Conservation (phyloP, 2,329 filamentous ascomycete genomes). For the Neurospora sp. region DNA sequence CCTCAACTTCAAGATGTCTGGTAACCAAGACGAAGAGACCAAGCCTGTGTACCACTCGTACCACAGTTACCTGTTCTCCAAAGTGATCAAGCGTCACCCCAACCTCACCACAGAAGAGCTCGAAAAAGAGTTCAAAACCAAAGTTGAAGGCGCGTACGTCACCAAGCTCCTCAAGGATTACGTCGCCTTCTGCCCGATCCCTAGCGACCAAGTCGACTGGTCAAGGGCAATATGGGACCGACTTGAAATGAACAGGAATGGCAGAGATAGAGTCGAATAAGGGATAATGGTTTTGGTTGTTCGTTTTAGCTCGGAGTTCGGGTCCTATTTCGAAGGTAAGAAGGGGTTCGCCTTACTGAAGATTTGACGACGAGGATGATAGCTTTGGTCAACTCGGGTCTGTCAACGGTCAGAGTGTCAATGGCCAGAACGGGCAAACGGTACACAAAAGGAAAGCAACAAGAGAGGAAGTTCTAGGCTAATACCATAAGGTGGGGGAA, state of each 20-base stretch:
- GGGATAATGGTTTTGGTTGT: neutral
- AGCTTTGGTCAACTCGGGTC: neutral
- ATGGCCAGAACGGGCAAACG: neutral
- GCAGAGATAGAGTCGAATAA: neutral
- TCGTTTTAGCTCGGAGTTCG: neutral
- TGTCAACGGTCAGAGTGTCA: neutral
- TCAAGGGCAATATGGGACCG: neutral
- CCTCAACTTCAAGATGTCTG: neutral
- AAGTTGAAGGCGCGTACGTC: neutral
- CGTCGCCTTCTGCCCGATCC: neutral
- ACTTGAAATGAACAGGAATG: neutral
- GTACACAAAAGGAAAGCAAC: neutral
- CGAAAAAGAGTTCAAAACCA: neutral
- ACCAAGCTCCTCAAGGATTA: neutral
- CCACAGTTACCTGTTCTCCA: neutral
- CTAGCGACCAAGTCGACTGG: neutral
- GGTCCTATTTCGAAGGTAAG: neutral
- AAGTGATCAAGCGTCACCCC: neutral
- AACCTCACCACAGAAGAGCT: neutral
- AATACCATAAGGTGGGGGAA: neutral
- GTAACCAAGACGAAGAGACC: neutral
- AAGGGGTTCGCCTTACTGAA: neutral
- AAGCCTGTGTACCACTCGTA: neutral
- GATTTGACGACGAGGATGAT: neutral
- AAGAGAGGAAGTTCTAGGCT: neutral